Conservation (phyloP, 2,329 filamentous ascomycete species). For the Coniochaeta prunicola region DNA sequence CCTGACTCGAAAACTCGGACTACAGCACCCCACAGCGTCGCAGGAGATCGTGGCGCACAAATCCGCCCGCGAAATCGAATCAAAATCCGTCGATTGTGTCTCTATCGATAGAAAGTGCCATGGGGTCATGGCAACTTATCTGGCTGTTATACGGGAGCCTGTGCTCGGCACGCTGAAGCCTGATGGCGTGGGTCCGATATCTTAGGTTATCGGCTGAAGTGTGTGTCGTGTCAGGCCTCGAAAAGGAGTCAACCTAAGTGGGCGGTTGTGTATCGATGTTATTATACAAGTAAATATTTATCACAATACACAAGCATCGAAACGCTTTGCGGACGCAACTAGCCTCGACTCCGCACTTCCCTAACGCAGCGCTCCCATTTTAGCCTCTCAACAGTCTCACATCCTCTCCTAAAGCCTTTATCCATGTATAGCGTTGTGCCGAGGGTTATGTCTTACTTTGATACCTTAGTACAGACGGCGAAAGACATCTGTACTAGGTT, state of each 20-base stretch:
- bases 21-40: background rate
- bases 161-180: background rate
- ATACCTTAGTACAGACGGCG: background rate
- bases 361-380: background rate
- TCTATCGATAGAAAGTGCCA: background rate
- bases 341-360: background rate
- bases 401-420: background rate
- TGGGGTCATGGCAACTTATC: background rate
- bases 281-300: slow-evolving; percentile 1
- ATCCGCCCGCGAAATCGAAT: background rate
- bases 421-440: background rate
- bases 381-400: background rate
- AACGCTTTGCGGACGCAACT: background rate
- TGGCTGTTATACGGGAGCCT: background rate
- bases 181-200: background rate
- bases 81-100: background rate
- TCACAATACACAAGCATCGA: background rate
- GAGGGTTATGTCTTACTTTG: background rate
- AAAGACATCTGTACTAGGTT: background rate
- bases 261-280: background rate
- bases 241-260: background rate
- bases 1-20: background rate
- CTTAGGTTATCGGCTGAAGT: background rate
- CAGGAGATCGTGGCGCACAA: background rate
- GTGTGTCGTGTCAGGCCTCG: background rate